phyloP scores from a whole-genome alignment of 768 basidiomycete species.

The Trametes punicea region DNA sequence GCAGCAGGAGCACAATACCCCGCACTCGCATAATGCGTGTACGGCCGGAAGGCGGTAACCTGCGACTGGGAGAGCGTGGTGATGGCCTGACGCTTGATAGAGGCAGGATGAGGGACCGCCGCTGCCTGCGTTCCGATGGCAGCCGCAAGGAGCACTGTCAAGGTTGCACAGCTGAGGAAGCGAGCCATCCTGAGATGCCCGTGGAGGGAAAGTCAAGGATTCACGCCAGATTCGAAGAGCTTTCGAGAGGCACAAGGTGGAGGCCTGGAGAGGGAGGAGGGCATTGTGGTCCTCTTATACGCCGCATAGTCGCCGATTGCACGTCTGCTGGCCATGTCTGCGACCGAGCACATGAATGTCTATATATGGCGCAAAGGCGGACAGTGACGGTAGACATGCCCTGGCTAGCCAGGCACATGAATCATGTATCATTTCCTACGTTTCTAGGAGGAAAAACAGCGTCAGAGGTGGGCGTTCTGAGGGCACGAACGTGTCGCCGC shows the following conservation, averaged over 20 bases:
- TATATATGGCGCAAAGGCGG: background rate
- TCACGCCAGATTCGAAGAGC: too few species aligned
- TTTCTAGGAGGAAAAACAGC: background rate
- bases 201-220: background rate
- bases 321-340: background rate
- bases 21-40: conserved; percentile 30
- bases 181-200: background rate
- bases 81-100: conserved; percentile 20
- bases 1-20: conserved; percentile 31
- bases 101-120: background rate
- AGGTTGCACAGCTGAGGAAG: background rate
- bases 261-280: background rate
- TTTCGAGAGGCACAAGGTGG: background rate
- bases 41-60: conserved; percentile 29
- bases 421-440: background rate
- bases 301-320: background rate
- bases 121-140: background rate
- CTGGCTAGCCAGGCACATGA: background rate
- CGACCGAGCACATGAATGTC: background rate
- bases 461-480: background rate
- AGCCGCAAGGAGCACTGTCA: conserved; percentile 1
- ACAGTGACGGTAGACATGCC: background rate
- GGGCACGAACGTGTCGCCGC: conserved; percentile 1
- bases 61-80: conserved; percentile 24
- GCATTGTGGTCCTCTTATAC: background rate